Evolutionary conservation across 345 rosid species (phyloP).

Genomic region (Sonneratia caseolaris): DNA sequence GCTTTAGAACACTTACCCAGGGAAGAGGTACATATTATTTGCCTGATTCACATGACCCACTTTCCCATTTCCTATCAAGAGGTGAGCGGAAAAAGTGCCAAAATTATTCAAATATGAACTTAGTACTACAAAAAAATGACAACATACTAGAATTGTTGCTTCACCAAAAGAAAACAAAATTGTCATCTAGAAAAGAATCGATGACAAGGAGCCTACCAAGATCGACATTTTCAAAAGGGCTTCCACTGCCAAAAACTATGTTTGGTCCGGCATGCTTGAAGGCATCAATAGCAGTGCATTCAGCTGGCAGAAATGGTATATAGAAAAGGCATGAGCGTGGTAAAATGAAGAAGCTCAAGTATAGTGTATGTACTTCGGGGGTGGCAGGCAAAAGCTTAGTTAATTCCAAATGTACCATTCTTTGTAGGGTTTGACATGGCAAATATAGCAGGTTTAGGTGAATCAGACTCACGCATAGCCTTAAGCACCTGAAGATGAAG

Average conservation of each 20-base stretch:
- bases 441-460: slow-evolving; percentile 85
- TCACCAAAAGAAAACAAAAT: neutral
- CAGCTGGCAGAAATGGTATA: slow-evolving; percentile 46
- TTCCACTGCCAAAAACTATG: slow-evolving; percentile 92
- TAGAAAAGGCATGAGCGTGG: neutral
- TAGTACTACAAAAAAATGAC: no score
- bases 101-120: neutral
- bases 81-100: slow-evolving; percentile 2
- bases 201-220: slow-evolving; percentile 42
- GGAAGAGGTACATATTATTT: slow-evolving; percentile 97
- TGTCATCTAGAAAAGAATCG: neutral
- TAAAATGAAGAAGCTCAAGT: neutral
- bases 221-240: slow-evolving; percentile 76
- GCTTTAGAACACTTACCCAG: slow-evolving; percentile 49
- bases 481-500: slow-evolving; percentile 58
- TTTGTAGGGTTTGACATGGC: slow-evolving; percentile 97
- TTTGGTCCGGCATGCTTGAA: slow-evolving; percentile 88
- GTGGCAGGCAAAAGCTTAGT: neutral
- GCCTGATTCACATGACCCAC: slow-evolving; percentile 95
- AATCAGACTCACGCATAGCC: slow-evolving; percentile 80
- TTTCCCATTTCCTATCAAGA: slow-evolving; percentile 67
- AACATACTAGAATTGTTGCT: neutral
- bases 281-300: slow-evolving; percentile 93
- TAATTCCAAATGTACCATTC: slow-evolving; percentile 44
- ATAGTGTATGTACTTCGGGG: neutral